phyloP scores from a whole-genome alignment of 2,329 filamentous ascomycete species.

The Sporothrix luriei region DNA sequence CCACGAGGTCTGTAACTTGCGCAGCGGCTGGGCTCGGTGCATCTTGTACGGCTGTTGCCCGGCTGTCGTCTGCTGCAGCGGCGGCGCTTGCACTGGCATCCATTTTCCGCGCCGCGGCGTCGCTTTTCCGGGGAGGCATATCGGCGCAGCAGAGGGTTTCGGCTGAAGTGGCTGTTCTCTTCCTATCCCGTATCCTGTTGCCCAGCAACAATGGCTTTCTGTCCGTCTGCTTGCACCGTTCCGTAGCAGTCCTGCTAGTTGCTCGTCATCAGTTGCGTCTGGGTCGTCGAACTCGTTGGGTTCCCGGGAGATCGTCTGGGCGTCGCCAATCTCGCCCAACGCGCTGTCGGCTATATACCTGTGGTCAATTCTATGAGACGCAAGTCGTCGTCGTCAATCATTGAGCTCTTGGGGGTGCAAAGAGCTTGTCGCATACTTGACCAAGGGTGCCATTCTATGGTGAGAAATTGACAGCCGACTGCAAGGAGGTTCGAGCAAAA shows the following conservation, averaged over 20 bases:
- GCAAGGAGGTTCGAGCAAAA: conserved; percentile 19
- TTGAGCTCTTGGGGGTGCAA: not conserved
- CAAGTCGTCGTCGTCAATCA: not conserved
- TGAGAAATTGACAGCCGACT: conserved; percentile 16
- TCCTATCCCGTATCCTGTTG: not conserved
- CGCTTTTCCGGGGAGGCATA: conserved; percentile 62
- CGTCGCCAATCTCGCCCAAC: not conserved
- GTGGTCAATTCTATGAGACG: not conserved
- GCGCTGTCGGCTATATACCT: not conserved
- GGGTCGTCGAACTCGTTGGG: not conserved
- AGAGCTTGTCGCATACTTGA: conserved; percentile 7
- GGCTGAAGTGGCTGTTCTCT: not conserved
- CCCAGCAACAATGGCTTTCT: too few relatives aligned
- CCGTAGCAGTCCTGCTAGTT: not conserved
- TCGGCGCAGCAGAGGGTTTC: not conserved
- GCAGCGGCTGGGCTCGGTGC: not conserved
- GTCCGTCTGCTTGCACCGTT: too few relatives aligned
- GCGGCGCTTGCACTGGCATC: conserved; percentile 44
- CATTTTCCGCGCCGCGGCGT: conserved; percentile 48
- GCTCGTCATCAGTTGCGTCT: not conserved
- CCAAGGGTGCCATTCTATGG: not conserved
- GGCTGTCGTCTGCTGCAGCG: conserved; percentile 31
- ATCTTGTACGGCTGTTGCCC: conserved; percentile 30
- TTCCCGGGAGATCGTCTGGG: not conserved
- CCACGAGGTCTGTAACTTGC: not conserved